phyloP scores from a whole-genome alignment of 768 basidiomycete genomes.

The Lentinula edodes region DNA sequence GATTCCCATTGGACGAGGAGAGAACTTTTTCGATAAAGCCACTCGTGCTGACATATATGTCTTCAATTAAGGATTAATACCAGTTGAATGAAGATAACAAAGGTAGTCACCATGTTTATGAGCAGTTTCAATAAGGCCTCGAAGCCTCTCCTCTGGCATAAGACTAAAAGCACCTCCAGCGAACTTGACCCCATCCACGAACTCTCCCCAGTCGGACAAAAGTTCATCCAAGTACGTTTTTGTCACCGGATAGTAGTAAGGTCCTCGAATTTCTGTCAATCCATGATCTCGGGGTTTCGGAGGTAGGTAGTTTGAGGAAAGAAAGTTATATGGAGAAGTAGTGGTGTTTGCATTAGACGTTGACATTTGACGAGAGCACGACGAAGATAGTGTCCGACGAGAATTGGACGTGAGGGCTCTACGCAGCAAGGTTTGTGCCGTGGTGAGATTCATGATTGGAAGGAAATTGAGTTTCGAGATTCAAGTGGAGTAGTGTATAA shows the following conservation, averaged over 20 bases:
- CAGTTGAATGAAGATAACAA: not conserved
- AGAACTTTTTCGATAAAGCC: constrained; percentile 35
- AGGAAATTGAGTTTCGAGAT: not conserved
- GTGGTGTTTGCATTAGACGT: not conserved
- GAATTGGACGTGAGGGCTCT: not conserved
- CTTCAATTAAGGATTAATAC: not conserved
- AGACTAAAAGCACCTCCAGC: constrained; percentile 37
- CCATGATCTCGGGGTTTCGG: constrained; percentile 30
- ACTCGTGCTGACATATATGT: constrained; percentile 35
- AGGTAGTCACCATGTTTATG: constrained; percentile 27
- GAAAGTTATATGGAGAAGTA: constrained; percentile 18
- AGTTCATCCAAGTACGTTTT: constrained; percentile 35
- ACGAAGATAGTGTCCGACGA: not conserved
- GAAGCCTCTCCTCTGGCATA: constrained; percentile 34
- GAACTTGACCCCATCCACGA: constrained; percentile 41
- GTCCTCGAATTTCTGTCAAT: constrained; percentile 38
- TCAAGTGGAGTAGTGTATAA: not conserved
- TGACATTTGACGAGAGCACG: not conserved
- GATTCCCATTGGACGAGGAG: constrained; percentile 26
- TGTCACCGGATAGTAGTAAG: constrained; percentile 37
- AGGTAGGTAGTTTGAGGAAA: constrained; percentile 24
- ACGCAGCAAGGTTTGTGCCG: not conserved
- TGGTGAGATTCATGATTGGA: not conserved
- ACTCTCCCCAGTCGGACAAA: constrained; percentile 34
- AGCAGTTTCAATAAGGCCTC: constrained; percentile 30